phyloP scores from a whole-genome alignment of 495 filamentous ascomycete genomes.

The Chaetomium tenue region DNA sequence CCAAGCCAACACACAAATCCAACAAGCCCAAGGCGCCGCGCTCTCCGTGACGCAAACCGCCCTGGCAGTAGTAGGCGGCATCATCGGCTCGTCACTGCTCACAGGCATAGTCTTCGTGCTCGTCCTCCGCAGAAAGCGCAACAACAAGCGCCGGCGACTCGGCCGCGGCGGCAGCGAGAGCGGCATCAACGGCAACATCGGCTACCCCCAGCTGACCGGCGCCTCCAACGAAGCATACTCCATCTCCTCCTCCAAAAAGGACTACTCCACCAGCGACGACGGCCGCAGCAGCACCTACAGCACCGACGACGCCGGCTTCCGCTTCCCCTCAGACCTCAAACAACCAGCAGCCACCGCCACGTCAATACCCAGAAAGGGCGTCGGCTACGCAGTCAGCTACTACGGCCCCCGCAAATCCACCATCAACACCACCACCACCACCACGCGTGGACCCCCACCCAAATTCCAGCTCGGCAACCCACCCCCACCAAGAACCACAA shows the following conservation, averaged over 20 bases:
- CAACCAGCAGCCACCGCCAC: neutral
- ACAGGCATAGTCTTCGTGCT: slow-evolving; percentile 36
- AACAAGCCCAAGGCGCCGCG: slow-evolving; percentile 36
- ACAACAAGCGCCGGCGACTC: slow-evolving; percentile 26
- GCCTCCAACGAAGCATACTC: slow-evolving; percentile 21
- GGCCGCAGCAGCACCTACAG: slow-evolving; percentile 19
- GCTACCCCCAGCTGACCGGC: slow-evolving; percentile 9
- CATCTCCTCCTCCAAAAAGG: neutral
- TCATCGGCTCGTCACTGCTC: slow-evolving; percentile 44
- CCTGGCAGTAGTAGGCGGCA: slow-evolving; percentile 42
- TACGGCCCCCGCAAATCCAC: slow-evolving; percentile 14
- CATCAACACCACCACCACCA: slow-evolving; percentile 2
- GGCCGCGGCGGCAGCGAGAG: neutral
- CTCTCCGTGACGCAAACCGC: slow-evolving; percentile 41
- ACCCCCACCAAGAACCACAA: slow-evolving; percentile 16
- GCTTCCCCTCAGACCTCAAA: slow-evolving; percentile 1
- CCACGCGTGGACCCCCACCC: slow-evolving; percentile 6
- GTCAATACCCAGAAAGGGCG: neutral
- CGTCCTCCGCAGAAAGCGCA: slow-evolving; percentile 36
- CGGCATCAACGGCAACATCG: neutral
- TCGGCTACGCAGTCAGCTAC: slow-evolving; percentile 24
- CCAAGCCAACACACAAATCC: slow-evolving; percentile 33
- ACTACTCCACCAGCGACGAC: slow-evolving; percentile 13
- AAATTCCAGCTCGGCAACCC: slow-evolving; percentile 29
- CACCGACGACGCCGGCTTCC: slow-evolving; percentile 4